phyloP scores from a whole-genome alignment of 768 basidiomycete species.

The Leccinum disarticulatum region DNA sequence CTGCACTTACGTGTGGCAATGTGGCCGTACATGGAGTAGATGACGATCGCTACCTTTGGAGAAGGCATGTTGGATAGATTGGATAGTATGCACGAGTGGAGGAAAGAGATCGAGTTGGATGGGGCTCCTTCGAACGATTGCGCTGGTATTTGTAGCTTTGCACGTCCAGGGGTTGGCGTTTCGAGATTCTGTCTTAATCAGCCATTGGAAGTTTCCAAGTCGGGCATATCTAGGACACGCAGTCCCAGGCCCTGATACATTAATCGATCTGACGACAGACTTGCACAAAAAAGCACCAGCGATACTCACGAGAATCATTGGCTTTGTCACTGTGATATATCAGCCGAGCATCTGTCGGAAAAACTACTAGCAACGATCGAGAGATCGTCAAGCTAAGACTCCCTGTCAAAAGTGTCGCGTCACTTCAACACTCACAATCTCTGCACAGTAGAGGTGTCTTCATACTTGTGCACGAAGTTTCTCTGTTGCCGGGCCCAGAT shows the following conservation, averaged over 20 bases:
- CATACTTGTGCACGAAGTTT: background rate
- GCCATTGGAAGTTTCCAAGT: background rate
- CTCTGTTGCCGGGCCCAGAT: too few species aligned
- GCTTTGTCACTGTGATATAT: background rate
- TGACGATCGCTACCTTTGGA: conserved; percentile 60
- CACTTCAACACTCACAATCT: background rate
- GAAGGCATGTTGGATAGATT: conserved; percentile 41
- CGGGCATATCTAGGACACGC: conserved; percentile 14
- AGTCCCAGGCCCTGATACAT: conserved; percentile 2
- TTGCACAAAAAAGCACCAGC: conserved; percentile 11
- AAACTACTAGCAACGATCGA: background rate
- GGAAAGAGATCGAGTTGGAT: background rate
- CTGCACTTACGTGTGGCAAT: conserved; percentile 58
- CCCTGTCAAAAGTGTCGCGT: background rate
- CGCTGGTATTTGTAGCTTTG: conserved; percentile 16
- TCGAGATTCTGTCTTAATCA: conserved; percentile 5
- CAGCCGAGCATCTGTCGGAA: background rate
- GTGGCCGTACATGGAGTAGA: conserved; percentile 77
- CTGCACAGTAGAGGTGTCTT: too few species aligned
- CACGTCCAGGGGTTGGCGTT: background rate
- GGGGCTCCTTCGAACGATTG: background rate
- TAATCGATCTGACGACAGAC: background rate
- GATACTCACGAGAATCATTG: conserved; percentile 18
- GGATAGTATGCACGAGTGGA: background rate
- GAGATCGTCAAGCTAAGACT: background rate